phyloP scores from a whole-genome alignment of 257 asterid species.

The Primulina eburnea region DNA sequence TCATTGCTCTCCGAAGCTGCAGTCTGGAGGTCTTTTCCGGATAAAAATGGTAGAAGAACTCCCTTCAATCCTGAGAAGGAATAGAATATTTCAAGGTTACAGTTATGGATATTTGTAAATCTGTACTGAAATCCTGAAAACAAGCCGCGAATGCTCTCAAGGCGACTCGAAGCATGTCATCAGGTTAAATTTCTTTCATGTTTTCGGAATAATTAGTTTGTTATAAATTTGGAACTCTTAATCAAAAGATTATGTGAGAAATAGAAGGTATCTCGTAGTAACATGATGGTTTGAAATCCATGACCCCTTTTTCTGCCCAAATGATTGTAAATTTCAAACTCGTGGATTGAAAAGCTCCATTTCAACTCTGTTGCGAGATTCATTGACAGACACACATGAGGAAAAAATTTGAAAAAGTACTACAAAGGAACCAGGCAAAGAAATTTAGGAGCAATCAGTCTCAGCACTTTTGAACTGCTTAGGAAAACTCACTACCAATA shows the following conservation, averaged over 20 bases:
- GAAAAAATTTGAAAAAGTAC: not conserved
- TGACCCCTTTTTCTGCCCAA: no score
- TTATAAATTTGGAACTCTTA: no score
- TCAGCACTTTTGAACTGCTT: not conserved
- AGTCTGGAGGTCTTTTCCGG: conserved; percentile 12
- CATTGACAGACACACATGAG: no score
- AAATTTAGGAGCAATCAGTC: not conserved
- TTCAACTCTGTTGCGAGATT: no score
- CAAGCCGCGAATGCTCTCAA: not conserved
- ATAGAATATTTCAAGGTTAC: not conserved
- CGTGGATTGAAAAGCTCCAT: no score
- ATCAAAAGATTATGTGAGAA: no score
- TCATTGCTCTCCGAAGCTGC: conserved; percentile 17
- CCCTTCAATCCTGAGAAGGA: conserved; percentile 32
- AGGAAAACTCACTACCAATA: not conserved
- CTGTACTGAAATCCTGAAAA: not conserved
- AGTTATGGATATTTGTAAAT: not conserved
- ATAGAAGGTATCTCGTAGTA: no score
- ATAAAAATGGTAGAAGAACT: conserved; percentile 1
- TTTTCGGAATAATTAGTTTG: no score
- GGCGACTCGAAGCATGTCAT: no score
- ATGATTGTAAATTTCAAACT: no score
- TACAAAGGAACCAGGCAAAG: not conserved
- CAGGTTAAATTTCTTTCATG: no score
- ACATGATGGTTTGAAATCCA: no score